Evolutionary conservation across 176 grass and related monocot genomes (phyloP), one percentile per base, ranked within the genome.

Genomic region (Rhynchospora breviuscula): DNA sequence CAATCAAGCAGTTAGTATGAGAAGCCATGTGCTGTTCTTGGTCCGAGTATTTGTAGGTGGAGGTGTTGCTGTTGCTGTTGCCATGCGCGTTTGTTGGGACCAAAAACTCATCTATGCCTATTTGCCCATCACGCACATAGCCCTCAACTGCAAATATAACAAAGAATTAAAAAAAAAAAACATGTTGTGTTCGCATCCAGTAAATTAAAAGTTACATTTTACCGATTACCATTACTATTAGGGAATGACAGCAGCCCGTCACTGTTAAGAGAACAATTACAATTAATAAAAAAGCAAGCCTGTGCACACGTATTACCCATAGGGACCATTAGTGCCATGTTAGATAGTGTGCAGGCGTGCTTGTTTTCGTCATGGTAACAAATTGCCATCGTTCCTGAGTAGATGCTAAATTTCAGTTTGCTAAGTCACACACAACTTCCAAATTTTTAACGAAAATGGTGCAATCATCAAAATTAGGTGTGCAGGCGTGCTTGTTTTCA

Each of bases 1-100:
- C 58, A 25, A 81, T 81, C 79, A 64, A 82, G 61, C 58, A 63
- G n/a, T 64, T 10, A 11, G 80, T 64, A 31, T 82, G 80, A 63
- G 80, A 67, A 53, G 80, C 29, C 33, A 81, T 23, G 58, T 63
- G 22, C 59, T 81, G 58, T 2, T 10, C 58, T 81, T 62, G 31
- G 15, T 81, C 79, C 1, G 52, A 63, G 79, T 81, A 81, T 45
- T 29, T 29, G 26, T 29, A 29, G 26, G 0, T 81, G 57, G 78
- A 46, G 14, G 3, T 81, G 58, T 58, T 23, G 15, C 25, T 5
- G 79, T 60, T 60, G 18, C 31, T 26, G 6, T 81, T 81, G 54
- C 33, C 79, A 35, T 81, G 79, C 2, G 58, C 31, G 51, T 81
- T 47, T 46, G 78, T 33, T 44, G 78, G 78, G 58, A n/a, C 56